Evolutionary conservation across 179 eudicot genomes (phyloP).

Genomic region (Silene noctiflora): DNA sequence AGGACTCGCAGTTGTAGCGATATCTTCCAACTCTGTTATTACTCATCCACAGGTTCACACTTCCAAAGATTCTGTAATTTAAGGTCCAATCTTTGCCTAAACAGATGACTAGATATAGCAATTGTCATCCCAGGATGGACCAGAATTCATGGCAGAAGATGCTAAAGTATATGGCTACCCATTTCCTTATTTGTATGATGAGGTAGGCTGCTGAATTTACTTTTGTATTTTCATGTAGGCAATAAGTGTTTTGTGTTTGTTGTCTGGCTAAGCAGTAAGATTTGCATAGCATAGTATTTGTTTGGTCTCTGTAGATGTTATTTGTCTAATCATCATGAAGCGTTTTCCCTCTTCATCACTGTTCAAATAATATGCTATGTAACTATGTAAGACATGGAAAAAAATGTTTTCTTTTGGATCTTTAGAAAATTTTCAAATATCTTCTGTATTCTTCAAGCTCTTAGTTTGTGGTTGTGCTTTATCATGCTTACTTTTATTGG

Average conservation of each 20-base stretch:
- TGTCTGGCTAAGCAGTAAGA: neutral
- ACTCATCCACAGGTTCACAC: slow-evolving; percentile 65
- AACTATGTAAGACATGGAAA: no score
- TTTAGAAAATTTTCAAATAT: neutral
- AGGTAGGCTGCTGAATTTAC: slow-evolving; percentile 38
- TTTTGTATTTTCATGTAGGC: neutral
- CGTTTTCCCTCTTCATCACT: no score
- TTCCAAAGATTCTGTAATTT: slow-evolving; percentile 19
- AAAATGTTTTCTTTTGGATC: neutral
- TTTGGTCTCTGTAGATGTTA: neutral
- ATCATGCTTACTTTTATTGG: neutral
- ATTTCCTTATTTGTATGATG: slow-evolving; percentile 89
- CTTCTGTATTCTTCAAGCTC: neutral
- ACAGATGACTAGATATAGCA: slow-evolving; percentile 19
- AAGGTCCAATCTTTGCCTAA: slow-evolving; percentile 29
- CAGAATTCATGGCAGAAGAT: slow-evolving; percentile 85
- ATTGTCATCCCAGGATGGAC: slow-evolving; percentile 78
- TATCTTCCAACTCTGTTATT: slow-evolving; percentile 77
- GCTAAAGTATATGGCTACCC: slow-evolving; percentile 70
- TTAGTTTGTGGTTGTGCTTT: neutral
- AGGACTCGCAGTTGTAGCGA: slow-evolving; percentile 89
- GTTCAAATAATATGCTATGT: neutral
- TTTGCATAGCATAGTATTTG: neutral
- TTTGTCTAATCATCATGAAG: neutral
- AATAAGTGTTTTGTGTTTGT: neutral